Evolutionary conservation across 2,329 filamentous ascomycete genomes (phyloP), one percentile per base, ranked within the genome.

Genomic region (Diaporthe amygdali): DNA sequence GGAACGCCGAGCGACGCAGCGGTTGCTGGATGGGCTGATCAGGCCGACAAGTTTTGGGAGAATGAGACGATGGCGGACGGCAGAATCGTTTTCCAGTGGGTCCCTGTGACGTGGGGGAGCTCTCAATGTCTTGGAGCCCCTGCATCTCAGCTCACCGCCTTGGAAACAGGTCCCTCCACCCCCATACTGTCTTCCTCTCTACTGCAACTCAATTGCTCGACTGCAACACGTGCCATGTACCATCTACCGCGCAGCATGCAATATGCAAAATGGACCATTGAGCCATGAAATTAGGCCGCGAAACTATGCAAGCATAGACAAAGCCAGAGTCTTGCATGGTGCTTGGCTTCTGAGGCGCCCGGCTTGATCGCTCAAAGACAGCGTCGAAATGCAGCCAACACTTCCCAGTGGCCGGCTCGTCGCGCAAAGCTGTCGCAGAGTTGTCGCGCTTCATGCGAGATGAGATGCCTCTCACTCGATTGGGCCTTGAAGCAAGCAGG

Each of bases 21-120:
- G n/a, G 39, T 32, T 32, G 56, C n/a, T 9, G 56, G 56, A 69
- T 73, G 70, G 69, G 70, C 69, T 72, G 69, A 69, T 59, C 52
- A 44, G 41, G 39, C 49, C 69, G 49, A 44, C 49, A 47, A 54
- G 51, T 69, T 66, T 69, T 69, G 41, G 54, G 22, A 63, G 46
- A 66, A 73, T 72, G 69, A 63, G 70, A 67, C 70, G 56, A 67
- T 72, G 37, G 51, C 59, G 14, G 68, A 55, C 70, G 69, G 66
- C 70, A 71, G 69, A 72, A 71, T 49, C 27, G 52, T 52, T 71
- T 72, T 46, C 66, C 32, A 66, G 55, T 37, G 41, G 55, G 46
- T 20, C 55, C 27, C 39, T 20, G 41, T 63, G 52, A 59, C 64
- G 49, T 67, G 34, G 37, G 51, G 63, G 32, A 3, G 27, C 27